Percentiles rank a stretch among this genome's conserved stretches.
Conservation (phyloP, 1,284 basidiomycete species). For the Trichosporon sp. region DNA sequence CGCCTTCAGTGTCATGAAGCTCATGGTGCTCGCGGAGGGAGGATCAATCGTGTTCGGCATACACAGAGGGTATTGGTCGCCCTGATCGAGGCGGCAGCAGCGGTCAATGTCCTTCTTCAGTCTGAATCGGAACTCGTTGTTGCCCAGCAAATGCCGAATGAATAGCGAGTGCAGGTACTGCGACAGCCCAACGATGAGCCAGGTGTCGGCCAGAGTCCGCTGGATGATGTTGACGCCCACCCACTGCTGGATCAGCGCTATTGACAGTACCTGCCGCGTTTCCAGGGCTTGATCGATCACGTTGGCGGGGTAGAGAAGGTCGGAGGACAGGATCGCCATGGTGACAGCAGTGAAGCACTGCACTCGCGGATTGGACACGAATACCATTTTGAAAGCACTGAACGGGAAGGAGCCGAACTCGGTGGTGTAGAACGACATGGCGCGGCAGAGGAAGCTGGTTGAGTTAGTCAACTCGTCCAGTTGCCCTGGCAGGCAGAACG, state of each 20-base stretch:
- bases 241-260: conserved; percentile 94
- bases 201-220: conserved; percentile 89
- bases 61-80: conserved; percentile 87
- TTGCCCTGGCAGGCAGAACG: conserved; percentile 82
- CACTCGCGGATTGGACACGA: conserved; percentile 79
- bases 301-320: conserved; percentile 80
- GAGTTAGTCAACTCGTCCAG: conserved; percentile 64
- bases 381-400: conserved; percentile 90
- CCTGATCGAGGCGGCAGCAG: conserved; percentile 82
- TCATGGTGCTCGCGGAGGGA: conserved; percentile 67
- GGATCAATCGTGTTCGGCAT: conserved; percentile 77
- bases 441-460: conserved; percentile 72
- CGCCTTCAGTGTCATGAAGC: conserved; percentile 92
- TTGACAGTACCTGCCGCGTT: conserved; percentile 76
- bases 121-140: conserved; percentile 94
- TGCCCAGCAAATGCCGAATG: conserved; percentile 80
- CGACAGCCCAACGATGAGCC: conserved; percentile 91
- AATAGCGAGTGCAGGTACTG: conserved; percentile 88
- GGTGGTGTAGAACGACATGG: conserved; percentile 85
- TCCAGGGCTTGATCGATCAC: conserved; percentile 93
- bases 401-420: conserved; percentile 97
- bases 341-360: conserved; percentile 80
- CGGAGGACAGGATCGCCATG: conserved; percentile 72
- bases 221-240: conserved; percentile 94
- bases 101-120: conserved; percentile 95